Conservation (phyloP, 345 rosid genomes). For the Syzygium aqueum region DNA sequence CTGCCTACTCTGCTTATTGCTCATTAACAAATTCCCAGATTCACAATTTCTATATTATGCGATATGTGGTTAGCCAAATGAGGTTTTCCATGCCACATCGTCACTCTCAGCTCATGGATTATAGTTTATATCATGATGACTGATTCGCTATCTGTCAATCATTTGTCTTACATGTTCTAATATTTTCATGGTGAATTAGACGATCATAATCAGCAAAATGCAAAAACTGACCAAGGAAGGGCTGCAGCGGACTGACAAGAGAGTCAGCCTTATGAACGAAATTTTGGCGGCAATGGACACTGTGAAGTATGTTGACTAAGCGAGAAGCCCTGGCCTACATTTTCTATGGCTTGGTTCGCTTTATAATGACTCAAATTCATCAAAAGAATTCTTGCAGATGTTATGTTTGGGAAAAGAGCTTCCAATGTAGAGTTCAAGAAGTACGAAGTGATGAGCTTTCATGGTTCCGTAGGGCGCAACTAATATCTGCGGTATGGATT, state of each 20-base stretch:
- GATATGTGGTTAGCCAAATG: neutral
- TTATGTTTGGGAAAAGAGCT: slow-evolving; percentile 95
- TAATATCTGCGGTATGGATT: slow-evolving; percentile 67
- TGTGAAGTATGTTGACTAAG: slow-evolving; percentile 53
- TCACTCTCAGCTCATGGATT: neutral
- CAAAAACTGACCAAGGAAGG: slow-evolving; percentile 83
- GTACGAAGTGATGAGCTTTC: slow-evolving; percentile 74
- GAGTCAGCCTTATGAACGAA: slow-evolving; percentile 88
- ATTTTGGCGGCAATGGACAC: slow-evolving; percentile 92
- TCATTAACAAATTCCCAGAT: neutral
- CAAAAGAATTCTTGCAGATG: slow-evolving; percentile 37
- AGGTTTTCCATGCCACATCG: neutral
- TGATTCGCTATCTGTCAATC: neutral
- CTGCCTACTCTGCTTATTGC: neutral
- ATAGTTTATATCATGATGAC: neutral
- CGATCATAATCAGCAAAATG: slow-evolving; percentile 77
- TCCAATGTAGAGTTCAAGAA: slow-evolving; percentile 59
- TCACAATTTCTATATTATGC: neutral
- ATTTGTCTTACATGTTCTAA: neutral
- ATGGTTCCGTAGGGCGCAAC: slow-evolving; percentile 82
- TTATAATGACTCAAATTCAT: neutral
- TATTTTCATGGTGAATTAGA: slow-evolving; percentile 27
- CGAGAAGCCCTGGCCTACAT: slow-evolving; percentile 6
- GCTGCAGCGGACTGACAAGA: slow-evolving; percentile 81
- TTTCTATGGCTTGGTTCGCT: neutral